Conservation (phyloP, 2,329 filamentous ascomycete genomes). For the Neonectria neomacrospora region DNA sequence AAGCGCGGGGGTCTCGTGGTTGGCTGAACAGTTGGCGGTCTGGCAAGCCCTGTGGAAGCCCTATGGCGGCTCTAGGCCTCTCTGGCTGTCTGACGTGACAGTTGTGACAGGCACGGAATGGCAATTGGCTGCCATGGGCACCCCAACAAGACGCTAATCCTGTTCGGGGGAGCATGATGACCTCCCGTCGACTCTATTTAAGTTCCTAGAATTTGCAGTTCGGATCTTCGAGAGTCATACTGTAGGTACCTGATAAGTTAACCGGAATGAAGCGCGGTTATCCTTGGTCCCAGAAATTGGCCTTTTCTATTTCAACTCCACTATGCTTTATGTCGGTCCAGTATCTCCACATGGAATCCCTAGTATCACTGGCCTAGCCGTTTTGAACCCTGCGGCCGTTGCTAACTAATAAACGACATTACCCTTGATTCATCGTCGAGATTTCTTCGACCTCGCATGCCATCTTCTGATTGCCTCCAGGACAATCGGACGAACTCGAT, state of each 20-base stretch:
- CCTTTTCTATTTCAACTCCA: background rate
- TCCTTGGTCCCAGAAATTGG: background rate
- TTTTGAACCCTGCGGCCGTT: background rate
- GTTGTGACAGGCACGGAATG: background rate
- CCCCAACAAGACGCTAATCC: constrained; percentile 9
- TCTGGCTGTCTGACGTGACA: background rate
- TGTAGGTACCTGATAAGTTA: too few relatives aligned
- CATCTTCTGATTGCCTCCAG: constrained; percentile 32
- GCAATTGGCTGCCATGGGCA: constrained; percentile 12
- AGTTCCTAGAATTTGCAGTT: background rate
- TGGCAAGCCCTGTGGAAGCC: background rate
- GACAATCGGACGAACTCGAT: constrained; percentile 31
- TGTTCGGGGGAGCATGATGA: background rate
- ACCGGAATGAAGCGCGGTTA: background rate
- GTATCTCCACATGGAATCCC: too few relatives aligned
- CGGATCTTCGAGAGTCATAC: background rate
- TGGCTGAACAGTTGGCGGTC: constrained; percentile 9
- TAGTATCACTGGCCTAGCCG: too few relatives aligned
- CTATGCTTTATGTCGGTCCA: background rate
- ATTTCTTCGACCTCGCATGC: constrained; percentile 16
- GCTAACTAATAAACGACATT: too few relatives aligned
- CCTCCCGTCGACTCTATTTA: background rate
- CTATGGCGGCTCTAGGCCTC: too few relatives aligned
- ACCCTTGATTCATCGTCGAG: background rate
- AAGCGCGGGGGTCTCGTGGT: constrained; percentile 18